phyloP scores from a whole-genome alignment of 2,329 filamentous ascomycete species.

The Westerdykella aurantiaca region DNA sequence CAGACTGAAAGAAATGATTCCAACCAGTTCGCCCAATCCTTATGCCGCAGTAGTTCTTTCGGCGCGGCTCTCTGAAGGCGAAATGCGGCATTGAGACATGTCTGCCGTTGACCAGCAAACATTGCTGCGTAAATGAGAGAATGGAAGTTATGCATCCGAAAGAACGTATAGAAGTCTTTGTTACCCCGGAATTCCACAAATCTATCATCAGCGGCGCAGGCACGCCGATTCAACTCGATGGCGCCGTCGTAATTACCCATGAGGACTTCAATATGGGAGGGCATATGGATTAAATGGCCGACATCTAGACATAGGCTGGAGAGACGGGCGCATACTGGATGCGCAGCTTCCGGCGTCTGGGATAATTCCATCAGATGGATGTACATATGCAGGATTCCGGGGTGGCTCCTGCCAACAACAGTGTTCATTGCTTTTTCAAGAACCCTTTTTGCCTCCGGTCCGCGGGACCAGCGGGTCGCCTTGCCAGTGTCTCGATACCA shows the following conservation, averaged over 20 bases:
- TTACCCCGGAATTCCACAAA: slow-evolving; percentile 56
- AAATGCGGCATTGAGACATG: slow-evolving; percentile 56
- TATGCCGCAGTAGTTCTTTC: slow-evolving; percentile 56
- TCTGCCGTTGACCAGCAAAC: slow-evolving; percentile 61
- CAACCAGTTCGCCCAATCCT: slow-evolving; percentile 73
- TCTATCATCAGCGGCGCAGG: slow-evolving; percentile 62
- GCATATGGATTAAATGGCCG: slow-evolving; percentile 71
- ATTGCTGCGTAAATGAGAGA: slow-evolving; percentile 72
- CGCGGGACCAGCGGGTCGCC: slow-evolving; percentile 51
- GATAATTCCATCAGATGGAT: slow-evolving; percentile 79
- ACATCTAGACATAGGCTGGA: slow-evolving; percentile 62
- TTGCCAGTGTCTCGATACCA: slow-evolving; percentile 57
- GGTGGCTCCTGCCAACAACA: slow-evolving; percentile 51
- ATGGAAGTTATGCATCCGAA: slow-evolving; percentile 69
- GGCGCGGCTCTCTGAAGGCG: slow-evolving; percentile 59
- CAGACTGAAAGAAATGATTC: slow-evolving; percentile 65
- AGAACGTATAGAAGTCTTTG: slow-evolving; percentile 70
- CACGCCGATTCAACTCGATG: slow-evolving; percentile 60
- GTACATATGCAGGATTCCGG: slow-evolving; percentile 68
- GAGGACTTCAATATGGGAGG: slow-evolving; percentile 68
- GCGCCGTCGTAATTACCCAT: slow-evolving; percentile 65
- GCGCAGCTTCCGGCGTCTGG: slow-evolving; percentile 55
- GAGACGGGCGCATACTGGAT: slow-evolving; percentile 56
- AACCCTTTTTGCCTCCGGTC: slow-evolving; percentile 53
- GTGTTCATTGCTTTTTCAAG: slow-evolving; percentile 55